Evolutionary conservation across 441 rosid genomes (phyloP).

Genomic region (Eruca vesicaria): DNA sequence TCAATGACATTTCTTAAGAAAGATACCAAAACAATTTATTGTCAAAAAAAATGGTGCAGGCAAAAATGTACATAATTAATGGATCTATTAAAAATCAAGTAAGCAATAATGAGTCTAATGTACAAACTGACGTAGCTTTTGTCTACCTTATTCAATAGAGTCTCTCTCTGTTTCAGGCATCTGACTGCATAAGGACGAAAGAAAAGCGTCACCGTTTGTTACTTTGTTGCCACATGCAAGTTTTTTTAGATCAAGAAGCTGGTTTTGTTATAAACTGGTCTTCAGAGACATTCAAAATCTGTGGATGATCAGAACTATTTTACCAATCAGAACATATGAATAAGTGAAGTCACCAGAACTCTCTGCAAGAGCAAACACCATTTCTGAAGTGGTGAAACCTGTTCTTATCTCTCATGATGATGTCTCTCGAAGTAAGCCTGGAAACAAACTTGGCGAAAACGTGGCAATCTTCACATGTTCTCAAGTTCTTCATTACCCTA

Average conservation of each 20-base stretch:
- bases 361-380: slow-evolving; percentile 48
- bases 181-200: background rate
- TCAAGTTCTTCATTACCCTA: slow-evolving; percentile 44
- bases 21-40: slow-evolving; percentile 17
- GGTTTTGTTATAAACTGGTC: slow-evolving; percentile 12
- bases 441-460: slow-evolving; percentile 43
- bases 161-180: slow-evolving; percentile 10
- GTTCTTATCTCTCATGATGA: slow-evolving; percentile 50
- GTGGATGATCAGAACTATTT: slow-evolving; percentile 15
- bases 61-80: background rate
- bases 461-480: slow-evolving; percentile 51
- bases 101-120: background rate
- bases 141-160: slow-evolving; percentile 4
- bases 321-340: background rate
- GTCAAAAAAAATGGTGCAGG: background rate
- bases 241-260: slow-evolving; percentile 13
- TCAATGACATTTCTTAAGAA: background rate
- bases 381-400: slow-evolving; percentile 47
- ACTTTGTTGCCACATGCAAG: slow-evolving; percentile 15
- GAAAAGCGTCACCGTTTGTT: slow-evolving; percentile 15
- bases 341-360: slow-evolving; percentile 44
- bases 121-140: background rate
- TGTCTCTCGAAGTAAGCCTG: slow-evolving; percentile 34
- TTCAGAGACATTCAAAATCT: background rate
- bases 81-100: background rate